Evolutionary conservation across 2,329 filamentous ascomycete species (phyloP), one percentile per base, ranked within the genome.

Genomic region (Trichoderma sp.): DNA sequence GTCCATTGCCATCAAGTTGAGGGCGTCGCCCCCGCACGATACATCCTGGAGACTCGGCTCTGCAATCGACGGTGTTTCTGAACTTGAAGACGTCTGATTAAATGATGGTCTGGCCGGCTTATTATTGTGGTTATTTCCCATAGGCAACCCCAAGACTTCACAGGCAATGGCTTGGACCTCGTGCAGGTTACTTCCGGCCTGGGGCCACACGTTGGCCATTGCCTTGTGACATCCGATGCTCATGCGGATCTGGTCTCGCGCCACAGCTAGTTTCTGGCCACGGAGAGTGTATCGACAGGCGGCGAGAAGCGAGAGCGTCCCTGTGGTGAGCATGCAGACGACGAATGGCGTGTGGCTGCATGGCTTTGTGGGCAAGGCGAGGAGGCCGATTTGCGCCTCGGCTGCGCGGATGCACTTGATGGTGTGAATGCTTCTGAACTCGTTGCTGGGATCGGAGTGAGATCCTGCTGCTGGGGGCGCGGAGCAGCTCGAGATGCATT

Each of bases 201-300:
- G 72, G 0, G 80, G 76, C 81, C 81, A 82, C 2, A 79, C n/a
- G 7, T 76, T 74, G 1, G 75, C 80, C 56, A 82, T 46, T 4
- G 73, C 71, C 70, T 77, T 78, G 10, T 82, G 74, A 67, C 77
- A 82, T 0, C 81, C 81, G n/a, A 83, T 78, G 5, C 72, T 79
- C 74, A 82, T 75, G 5, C 80, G 77, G 26, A 83, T 80, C 71
- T 83, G 81, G 28, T 80, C 76, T 68, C 81, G 74, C n/a, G 79
- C 79, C 1, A 79, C 74, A 1, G 74, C 71, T 5, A 82, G 70
- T 18, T 79, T 74, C 30, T 73, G 72, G 0, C 75, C 77, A 8
- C 72, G 73, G n/a, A 82, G 69, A 26, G 79, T 67, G 63, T 74
- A 78, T 16, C 74, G 76, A 69, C 80, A 82, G 2, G 80, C 80